These are phyloP conservation scores for Tilletiaria anomala DNA, from an alignment of 1,284 basidiomycete species.

Conservation along the genomic window DNA sequence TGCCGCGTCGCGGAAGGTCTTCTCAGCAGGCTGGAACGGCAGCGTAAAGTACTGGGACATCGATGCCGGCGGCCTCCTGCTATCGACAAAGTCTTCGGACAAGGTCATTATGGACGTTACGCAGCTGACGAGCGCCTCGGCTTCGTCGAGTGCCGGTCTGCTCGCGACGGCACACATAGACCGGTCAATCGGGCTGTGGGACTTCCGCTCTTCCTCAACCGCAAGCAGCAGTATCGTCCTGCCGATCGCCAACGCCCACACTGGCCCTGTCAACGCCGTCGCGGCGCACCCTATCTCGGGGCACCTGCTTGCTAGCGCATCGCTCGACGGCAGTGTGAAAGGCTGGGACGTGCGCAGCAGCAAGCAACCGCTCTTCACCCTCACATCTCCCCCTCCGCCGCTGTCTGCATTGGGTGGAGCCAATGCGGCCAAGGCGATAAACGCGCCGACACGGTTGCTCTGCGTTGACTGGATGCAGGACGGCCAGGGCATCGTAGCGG, in stretches of 20 bases:
- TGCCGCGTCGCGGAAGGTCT: slow-evolving; percentile 4
- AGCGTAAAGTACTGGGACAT: slow-evolving; percentile 28
- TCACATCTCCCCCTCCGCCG: slow-evolving; percentile 6
- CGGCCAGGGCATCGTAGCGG: slow-evolving; percentile 27
- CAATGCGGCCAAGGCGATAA: slow-evolving; percentile 5
- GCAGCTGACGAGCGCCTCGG: slow-evolving; percentile 7
- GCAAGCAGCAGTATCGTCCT: neutral
- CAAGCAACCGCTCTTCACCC: slow-evolving; percentile 29
- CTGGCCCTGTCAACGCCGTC: slow-evolving; percentile 16
- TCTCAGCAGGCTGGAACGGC: slow-evolving; percentile 29
- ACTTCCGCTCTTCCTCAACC: slow-evolving; percentile 4
- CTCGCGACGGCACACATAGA: slow-evolving; percentile 26
- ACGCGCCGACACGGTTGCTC: slow-evolving; percentile 11
- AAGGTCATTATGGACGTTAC: slow-evolving; percentile 22
- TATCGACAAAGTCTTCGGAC: slow-evolving; percentile 7
- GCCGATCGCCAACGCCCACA: slow-evolving; percentile 15
- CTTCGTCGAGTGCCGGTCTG: neutral
- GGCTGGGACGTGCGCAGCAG: slow-evolving; percentile 29
- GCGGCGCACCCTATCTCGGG: slow-evolving; percentile 12
- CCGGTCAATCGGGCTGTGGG: slow-evolving; percentile 27
- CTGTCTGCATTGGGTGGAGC: neutral
- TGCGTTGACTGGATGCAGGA: slow-evolving; percentile 24
- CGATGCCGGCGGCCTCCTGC: slow-evolving; percentile 6
- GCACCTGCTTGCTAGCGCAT: slow-evolving; percentile 21
- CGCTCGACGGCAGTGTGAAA: slow-evolving; percentile 19